Evolutionary conservation across 2,329 filamentous ascomycete genomes (phyloP).

Genomic region (Colletotrichum sp.): DNA sequence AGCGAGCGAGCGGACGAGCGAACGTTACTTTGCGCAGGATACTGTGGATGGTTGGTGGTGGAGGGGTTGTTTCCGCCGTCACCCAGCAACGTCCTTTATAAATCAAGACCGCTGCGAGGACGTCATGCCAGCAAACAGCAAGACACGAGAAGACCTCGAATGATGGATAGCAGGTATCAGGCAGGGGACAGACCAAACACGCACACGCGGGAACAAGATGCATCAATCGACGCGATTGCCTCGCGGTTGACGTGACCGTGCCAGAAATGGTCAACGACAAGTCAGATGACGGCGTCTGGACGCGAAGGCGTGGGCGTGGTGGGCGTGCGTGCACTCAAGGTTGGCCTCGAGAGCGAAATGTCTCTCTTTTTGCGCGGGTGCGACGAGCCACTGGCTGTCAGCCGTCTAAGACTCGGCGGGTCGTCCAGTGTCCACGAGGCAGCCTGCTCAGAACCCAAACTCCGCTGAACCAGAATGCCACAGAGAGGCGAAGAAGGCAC

Average conservation of each 20-base stretch:
- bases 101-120: constrained; percentile 10
- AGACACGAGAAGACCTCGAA: neutral
- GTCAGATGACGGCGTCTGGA: constrained; percentile 10
- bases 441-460: neutral
- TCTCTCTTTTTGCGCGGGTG: constrained; percentile 4
- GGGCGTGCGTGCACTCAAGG: constrained; percentile 3
- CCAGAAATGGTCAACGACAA: neutral
- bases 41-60: neutral
- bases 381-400: constrained; percentile 11
- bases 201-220: neutral
- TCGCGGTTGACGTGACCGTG: neutral
- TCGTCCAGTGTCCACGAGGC: constrained; percentile 11
- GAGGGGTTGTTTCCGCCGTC: constrained; percentile 8
- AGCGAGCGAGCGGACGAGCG: neutral
- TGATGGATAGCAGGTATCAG: neutral
- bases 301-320: neutral
- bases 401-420: neutral
- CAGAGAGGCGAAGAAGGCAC: neutral
- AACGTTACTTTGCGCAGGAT: neutral
- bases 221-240: neutral
- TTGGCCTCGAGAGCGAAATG: constrained; percentile 7
- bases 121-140: constrained; percentile 7
- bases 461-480: neutral
- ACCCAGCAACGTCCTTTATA: constrained; percentile 21
- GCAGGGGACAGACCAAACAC: neutral